Percentiles rank a stretch among this genome's conserved stretches.
phyloP scores from a whole-genome alignment of 176 grass and related monocot genomes.

The Elymus sibiricus region DNA sequence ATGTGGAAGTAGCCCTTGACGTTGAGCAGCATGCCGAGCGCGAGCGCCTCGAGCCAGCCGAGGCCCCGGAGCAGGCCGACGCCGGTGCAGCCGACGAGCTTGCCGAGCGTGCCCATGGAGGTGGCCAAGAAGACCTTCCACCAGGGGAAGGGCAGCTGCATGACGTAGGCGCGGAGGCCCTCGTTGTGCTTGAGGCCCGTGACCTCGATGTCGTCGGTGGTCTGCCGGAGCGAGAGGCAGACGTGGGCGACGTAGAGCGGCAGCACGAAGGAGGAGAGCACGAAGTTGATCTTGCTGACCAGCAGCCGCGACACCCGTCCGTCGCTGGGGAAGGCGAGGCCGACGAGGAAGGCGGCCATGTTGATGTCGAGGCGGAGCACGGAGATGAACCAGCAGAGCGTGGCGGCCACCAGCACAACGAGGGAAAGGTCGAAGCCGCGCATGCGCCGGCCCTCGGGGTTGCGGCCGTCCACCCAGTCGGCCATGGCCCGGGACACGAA shows the following conservation, averaged over 20 bases:
- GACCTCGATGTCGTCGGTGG: conserved; percentile 38
- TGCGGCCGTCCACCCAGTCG: conserved; percentile 59
- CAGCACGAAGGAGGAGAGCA: conserved; percentile 61
- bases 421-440: conserved; percentile 48
- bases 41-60: conserved; percentile 49
- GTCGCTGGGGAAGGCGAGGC: conserved; percentile 61
- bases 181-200: neutral
- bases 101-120: conserved; percentile 47
- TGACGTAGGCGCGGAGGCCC: conserved; percentile 31
- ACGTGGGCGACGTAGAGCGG: conserved; percentile 58
- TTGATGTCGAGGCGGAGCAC: conserved; percentile 55
- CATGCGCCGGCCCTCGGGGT: conserved; percentile 66
- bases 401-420: conserved; percentile 21
- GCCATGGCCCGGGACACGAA: conserved; percentile 41
- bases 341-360: conserved; percentile 64
- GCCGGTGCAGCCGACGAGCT: conserved; percentile 39
- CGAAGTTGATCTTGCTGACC: conserved; percentile 66
- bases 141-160: conserved; percentile 45
- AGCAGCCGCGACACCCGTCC: conserved; percentile 56
- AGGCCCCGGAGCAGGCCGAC: conserved; percentile 41
- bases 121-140: conserved; percentile 46
- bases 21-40: conserved; percentile 69
- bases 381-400: conserved; percentile 40
- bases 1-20: conserved; percentile 88
- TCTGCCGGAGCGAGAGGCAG: conserved; percentile 49